Conservation (phyloP, 1,284 basidiomycete genomes). For the Puccinia hordei region DNA sequence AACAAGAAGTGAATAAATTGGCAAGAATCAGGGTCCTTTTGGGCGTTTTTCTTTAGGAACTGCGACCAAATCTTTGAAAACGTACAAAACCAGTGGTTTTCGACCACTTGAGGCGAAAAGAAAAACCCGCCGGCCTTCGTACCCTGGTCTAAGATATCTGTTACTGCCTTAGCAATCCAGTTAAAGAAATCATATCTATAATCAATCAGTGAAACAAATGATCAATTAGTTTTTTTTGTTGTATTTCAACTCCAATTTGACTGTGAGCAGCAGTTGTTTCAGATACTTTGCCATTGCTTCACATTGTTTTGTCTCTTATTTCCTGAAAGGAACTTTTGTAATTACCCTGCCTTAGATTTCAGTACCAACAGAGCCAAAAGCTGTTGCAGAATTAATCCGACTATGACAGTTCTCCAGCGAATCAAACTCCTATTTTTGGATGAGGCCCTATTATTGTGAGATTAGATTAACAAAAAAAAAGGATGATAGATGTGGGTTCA, state of each 20-base stretch:
- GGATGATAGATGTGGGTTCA: conserved; percentile 55
- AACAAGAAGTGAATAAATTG: not conserved
- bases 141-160: conserved; percentile 62
- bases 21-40: conserved; percentile 5
- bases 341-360: conserved; percentile 68
- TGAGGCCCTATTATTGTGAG: conserved; percentile 9
- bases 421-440: conserved; percentile 37
- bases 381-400: conserved; percentile 81
- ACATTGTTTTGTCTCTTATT: not conserved
- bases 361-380: conserved; percentile 80
- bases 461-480: conserved; percentile 5
- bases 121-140: conserved; percentile 73
- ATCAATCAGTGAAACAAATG: conserved; percentile 1
- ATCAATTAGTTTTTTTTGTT: not conserved
- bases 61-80: conserved; percentile 39
- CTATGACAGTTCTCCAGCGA: conserved; percentile 65
- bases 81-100: conserved; percentile 53
- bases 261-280: not conserved
- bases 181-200: conserved; percentile 72
- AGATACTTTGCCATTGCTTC: not conserved
- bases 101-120: conserved; percentile 64
- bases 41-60: not conserved
- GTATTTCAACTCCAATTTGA: not conserved
- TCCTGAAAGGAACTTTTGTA: not conserved
- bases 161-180: conserved; percentile 52